These are phyloP conservation scores for Trichoderma oligosporum DNA, from an alignment of 2,329 filamentous ascomycete species.

Conservation along the genomic window DNA sequence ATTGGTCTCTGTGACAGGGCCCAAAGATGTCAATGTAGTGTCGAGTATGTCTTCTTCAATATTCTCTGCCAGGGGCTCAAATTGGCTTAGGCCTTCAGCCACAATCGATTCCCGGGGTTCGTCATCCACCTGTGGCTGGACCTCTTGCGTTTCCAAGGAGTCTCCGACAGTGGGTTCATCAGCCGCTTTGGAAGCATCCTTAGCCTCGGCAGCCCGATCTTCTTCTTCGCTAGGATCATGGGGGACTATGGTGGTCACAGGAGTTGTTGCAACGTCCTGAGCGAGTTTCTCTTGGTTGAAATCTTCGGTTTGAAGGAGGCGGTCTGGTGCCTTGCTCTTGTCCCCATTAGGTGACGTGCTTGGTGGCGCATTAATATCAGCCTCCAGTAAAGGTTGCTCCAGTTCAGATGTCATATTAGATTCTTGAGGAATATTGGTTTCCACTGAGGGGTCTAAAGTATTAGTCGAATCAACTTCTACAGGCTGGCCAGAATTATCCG, in stretches of 20 bases:
- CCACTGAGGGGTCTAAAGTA: slow-evolving; percentile 19
- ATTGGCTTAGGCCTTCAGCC: background rate
- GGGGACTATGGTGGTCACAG: background rate
- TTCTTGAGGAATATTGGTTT: slow-evolving; percentile 17
- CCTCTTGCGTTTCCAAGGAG: background rate
- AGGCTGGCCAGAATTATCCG: slow-evolving; percentile 29
- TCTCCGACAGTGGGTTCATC: background rate
- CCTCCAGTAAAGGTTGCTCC: slow-evolving; percentile 10
- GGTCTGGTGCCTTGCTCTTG: slow-evolving; percentile 27
- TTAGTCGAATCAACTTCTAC: slow-evolving; percentile 20
- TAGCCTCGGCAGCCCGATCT: background rate
- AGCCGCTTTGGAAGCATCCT: slow-evolving; percentile 5
- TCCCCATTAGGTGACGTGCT: slow-evolving; percentile 31
- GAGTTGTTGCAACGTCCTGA: slow-evolving; percentile 14
- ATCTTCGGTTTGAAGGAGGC: slow-evolving; percentile 7
- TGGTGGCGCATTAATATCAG: slow-evolving; percentile 9
- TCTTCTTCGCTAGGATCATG: background rate
- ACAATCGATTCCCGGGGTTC: background rate
- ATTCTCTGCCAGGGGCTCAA: background rate
- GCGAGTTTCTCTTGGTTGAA: slow-evolving; percentile 10
- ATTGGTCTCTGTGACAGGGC: background rate
- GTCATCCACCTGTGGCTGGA: background rate
- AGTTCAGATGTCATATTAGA: slow-evolving; percentile 13
- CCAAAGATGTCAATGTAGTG: background rate
- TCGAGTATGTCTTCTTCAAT: background rate